Base-by-base conservation (phyloP, 225 moss, liverwort and hornwort genomes). In the Polytrichum formosum region DNA sequence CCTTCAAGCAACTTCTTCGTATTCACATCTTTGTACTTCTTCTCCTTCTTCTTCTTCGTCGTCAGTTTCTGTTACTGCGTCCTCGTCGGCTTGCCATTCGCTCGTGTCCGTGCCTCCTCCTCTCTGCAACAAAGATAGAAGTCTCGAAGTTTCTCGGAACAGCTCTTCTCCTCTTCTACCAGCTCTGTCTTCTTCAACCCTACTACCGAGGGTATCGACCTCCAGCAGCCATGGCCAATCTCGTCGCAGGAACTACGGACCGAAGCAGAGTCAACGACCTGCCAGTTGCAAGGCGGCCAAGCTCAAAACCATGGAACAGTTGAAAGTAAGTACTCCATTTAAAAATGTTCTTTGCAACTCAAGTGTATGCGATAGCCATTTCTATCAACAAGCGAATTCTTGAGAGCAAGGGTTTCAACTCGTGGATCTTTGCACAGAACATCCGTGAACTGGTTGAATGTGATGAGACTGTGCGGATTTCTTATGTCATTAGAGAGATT, bases 211-310 rank as follows among this genome's bases (percentile, higher is more conserved):
- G 9, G 68, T 54, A 26, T 68, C 55, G 1, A 23, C 9, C 18
- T 26, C 54, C 69, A 58, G 13, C 16, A 46, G 54, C 69, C 69
- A 69, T 56, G 69, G 55, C 18, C 69, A 69, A 20, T 26, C 25
- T 18, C 69, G 56, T 28, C 56, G 55, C 55, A 69, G 28, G 69
- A 56, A 2, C 19, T 19, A 7, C 20, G 7, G 53, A 16, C 54
- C 53, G 26, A 22, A 7, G 54, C 53, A 37, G 28, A 26, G 25
- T 4, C 23, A 26, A 55, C 18, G 69, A 56, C 28, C 5, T 55
- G 69, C 55, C 56, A 22, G 56, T 28, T 67, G 67, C 67, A 54
- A 67, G 54, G 46, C 67, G 53, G 67, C 67, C 46, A 67, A 54
- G 25, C 54, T 54, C 9, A 67, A 54, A 19, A 67, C 67, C 46